Percentiles rank a stretch among this genome's conserved stretches.
These are phyloP conservation scores for Xylaria arbuscula DNA, from an alignment of 2,329 filamentous ascomycete species.

Conservation along the genomic window DNA sequence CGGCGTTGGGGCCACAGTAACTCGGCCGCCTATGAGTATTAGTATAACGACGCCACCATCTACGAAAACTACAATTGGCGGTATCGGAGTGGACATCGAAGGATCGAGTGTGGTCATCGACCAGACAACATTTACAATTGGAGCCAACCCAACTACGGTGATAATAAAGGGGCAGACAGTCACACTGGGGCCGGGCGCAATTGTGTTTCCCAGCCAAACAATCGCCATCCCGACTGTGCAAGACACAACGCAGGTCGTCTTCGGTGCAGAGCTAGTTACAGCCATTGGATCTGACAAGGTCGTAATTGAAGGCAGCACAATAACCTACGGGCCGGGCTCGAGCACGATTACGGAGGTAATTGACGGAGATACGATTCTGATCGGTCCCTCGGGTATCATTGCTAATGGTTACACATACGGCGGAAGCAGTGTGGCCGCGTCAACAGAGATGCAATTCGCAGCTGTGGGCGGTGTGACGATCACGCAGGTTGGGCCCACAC, in stretches of 20 bases:
- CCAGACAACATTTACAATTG: slow-evolving; percentile 57
- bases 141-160: slow-evolving; percentile 52
- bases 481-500: slow-evolving; percentile 60
- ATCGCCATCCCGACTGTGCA: slow-evolving; percentile 52
- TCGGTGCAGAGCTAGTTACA: slow-evolving; percentile 61
- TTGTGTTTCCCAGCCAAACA: slow-evolving; percentile 52
- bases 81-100: slow-evolving; percentile 56
- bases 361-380: slow-evolving; percentile 62
- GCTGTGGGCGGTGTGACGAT: slow-evolving; percentile 65
- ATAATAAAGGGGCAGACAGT: slow-evolving; percentile 46
- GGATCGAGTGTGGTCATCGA: slow-evolving; percentile 57
- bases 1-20: slow-evolving; percentile 58
- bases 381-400: slow-evolving; percentile 60
- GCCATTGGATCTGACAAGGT: slow-evolving; percentile 56
- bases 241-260: slow-evolving; percentile 57
- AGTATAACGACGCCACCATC: slow-evolving; percentile 50
- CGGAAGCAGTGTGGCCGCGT: slow-evolving; percentile 51
- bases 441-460: slow-evolving; percentile 55
- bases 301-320: slow-evolving; percentile 56
- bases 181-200: slow-evolving; percentile 49
- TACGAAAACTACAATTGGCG: slow-evolving; percentile 54
- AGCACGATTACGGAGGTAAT: slow-evolving; percentile 54
- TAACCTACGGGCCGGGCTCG: slow-evolving; percentile 58
- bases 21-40: slow-evolving; percentile 54
- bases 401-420: slow-evolving; percentile 58